Base-by-base conservation (phyloP, 306 rosid genomes). In the Prosopis cineraria region DNA sequence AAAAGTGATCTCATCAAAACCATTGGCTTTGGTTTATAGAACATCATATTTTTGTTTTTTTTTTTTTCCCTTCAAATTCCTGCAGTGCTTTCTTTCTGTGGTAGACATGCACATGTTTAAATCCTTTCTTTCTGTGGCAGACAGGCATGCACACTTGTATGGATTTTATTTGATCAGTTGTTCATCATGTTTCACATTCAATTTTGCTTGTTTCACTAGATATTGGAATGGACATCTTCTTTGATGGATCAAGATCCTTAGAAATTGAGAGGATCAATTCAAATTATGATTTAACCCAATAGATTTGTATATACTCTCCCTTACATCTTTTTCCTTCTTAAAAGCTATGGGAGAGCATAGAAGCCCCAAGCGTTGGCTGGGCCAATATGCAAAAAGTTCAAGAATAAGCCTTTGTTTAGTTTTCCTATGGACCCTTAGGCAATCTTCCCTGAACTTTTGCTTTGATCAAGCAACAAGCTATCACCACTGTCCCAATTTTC, bases 41-140 rank as follows among this genome's bases (percentile, higher is more conserved):
- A 74, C 31, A 47, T 68, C 44, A 43, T 63, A 60, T 37, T 40
- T 63, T 70, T 24, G 66, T 72, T 41, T 71, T 8, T 22, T 63
- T n/a, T n/a, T n/a, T n/a, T n/a, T n/a, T n/a, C n/a, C n/a, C 24
- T 5, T 41, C 2, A 16, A 43, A 14, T 55, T 56, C 77, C 27
- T 47, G 79, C 45, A 37, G 14, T 30, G 55, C 25, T 5, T 25
- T 6, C 39, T 50, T 20, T 36, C 4, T 50, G 29, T 4, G 47
- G 36, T 12, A 44, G 66, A 62, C 0, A 24, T 43, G 64, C 53
- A 16, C 56, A 48, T 48, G 56, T 48, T 19, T 48, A 5, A 25
- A 48, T 30, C 31, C 33, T 10, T 37, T 12, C 52, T 52, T 43
- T 31, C 8, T 45, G 16, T 5, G 56, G 41, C 2, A 58, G 60